Conservation (phyloP, 2,329 filamentous ascomycete genomes). For the Trichothecium sympodiale region DNA sequence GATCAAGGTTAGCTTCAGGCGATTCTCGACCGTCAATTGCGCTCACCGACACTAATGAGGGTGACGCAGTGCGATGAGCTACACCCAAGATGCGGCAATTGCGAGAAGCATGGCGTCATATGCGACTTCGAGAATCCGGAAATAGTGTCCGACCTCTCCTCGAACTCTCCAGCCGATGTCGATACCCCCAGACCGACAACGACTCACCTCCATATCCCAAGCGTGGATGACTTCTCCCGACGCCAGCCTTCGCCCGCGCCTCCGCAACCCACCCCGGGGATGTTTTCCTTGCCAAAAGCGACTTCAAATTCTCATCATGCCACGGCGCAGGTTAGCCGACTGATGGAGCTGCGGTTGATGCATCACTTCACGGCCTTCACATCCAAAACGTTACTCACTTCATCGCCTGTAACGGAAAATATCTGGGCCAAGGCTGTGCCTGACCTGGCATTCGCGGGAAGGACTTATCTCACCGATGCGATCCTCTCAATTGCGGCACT, state of each 20-base stretch:
- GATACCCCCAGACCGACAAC: constrained; percentile 3
- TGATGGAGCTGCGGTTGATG: constrained; percentile 51
- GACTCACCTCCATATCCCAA: background rate
- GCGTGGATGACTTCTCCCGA: constrained; percentile 2
- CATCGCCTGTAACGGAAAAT: constrained; percentile 36
- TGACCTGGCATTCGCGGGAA: constrained; percentile 47
- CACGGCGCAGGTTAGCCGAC: constrained; percentile 28
- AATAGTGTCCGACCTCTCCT: constrained; percentile 30
- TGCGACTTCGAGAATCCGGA: constrained; percentile 53
- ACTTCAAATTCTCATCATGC: constrained; percentile 13
- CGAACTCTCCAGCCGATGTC: constrained; percentile 22
- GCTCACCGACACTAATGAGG: background rate
- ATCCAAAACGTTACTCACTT: constrained; percentile 46
- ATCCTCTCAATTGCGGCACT: constrained; percentile 54
- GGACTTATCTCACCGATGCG: constrained; percentile 49
- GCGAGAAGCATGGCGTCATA: constrained; percentile 52
- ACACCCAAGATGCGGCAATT: constrained; percentile 55
- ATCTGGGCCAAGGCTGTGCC: constrained; percentile 53
- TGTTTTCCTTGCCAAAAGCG: no score
- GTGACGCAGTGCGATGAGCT: constrained; percentile 48
- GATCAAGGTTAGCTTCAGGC: constrained; percentile 46
- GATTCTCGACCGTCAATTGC: background rate
- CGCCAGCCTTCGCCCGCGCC: constrained; percentile 22
- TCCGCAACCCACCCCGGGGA: constrained; percentile 11
- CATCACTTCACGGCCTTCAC: constrained; percentile 54